phyloP scores from a whole-genome alignment of 441 rosid genomes.

The Eutrema salsugineum region DNA sequence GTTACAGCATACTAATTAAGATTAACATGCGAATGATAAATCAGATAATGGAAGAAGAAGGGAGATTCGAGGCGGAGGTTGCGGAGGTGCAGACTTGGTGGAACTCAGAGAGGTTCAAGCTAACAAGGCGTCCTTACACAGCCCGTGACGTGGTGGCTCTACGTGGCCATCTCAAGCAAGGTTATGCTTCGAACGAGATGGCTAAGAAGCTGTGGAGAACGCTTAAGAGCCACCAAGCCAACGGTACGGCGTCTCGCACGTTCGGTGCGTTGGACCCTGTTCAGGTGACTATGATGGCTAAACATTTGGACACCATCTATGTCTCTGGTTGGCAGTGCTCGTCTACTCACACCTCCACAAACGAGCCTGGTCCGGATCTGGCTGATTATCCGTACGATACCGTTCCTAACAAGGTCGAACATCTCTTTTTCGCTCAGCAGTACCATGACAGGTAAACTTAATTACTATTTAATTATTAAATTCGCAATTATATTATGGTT shows the following conservation, averaged over 20 bases:
- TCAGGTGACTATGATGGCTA: conserved; percentile 95
- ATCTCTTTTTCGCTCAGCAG: conserved; percentile 83
- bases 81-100: conserved; percentile 96
- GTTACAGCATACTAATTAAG: not conserved
- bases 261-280: conserved; percentile 93
- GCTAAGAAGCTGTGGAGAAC: conserved; percentile 90
- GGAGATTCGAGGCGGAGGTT: conserved; percentile 80
- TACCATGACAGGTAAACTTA: conserved; percentile 60
- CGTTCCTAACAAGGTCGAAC: conserved; percentile 92
- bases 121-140: conserved; percentile 71
- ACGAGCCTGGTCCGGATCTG: conserved; percentile 94
- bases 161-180: conserved; percentile 73
- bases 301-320: conserved; percentile 76
- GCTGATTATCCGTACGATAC: conserved; percentile 95
- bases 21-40: not conserved
- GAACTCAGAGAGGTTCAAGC: conserved; percentile 92
- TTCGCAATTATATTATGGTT: not conserved
- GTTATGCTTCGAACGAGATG: conserved; percentile 83
- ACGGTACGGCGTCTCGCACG: conserved; percentile 86
- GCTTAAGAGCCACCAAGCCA: conserved; percentile 81
- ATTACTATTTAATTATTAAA: not conserved
- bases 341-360: conserved; percentile 83
- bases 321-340: conserved; percentile 99
- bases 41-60: conserved; percentile 88
- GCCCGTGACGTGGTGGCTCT: conserved; percentile 86